These are phyloP conservation scores for Protomyces lactucae-debilis DNA, from an alignment of 1,139 yeast species.

Conservation along the genomic window DNA sequence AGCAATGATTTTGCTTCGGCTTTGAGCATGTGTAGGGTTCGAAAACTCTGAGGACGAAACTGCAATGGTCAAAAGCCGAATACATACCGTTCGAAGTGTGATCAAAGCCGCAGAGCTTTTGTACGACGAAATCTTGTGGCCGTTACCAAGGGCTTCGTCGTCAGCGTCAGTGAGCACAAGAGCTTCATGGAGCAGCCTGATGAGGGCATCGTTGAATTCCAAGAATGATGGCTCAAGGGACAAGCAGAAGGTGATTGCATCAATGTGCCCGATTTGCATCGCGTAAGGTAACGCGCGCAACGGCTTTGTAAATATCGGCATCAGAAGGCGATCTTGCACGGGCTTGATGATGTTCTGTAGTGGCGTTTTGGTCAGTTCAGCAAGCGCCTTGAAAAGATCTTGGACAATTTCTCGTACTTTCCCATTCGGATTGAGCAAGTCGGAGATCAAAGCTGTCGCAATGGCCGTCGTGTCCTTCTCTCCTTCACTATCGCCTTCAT, in stretches of 20 bases:
- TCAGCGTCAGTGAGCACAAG: conserved; percentile 95
- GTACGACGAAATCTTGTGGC: conserved; percentile 77
- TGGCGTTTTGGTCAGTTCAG: conserved; percentile 65
- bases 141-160: conserved; percentile 87
- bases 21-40: conserved; percentile 62
- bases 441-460: conserved; percentile 57
- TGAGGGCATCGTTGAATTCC: conserved; percentile 81
- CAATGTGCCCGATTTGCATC: conserved; percentile 97
- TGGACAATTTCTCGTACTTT: conserved; percentile 81
- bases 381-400: conserved; percentile 59
- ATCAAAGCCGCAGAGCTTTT: conserved; percentile 83
- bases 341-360: conserved; percentile 73
- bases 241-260: conserved; percentile 87
- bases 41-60: conserved; percentile 69
- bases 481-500: conserved; percentile 50
- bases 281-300: conserved; percentile 94
- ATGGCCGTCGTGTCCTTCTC: conserved; percentile 36
- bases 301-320: conserved; percentile 96
- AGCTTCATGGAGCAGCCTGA: conserved; percentile 79
- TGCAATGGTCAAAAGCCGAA: conserved; percentile 74
- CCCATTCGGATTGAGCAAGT: conserved; percentile 80
- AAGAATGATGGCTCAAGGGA: conserved; percentile 75
- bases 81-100: conserved; percentile 83
- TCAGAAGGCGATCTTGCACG: conserved; percentile 71
- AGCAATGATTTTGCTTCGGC: conserved; percentile 78